Evolutionary conservation across 768 basidiomycete species (phyloP).

Genomic region (Punctularia strigosozonata): DNA sequence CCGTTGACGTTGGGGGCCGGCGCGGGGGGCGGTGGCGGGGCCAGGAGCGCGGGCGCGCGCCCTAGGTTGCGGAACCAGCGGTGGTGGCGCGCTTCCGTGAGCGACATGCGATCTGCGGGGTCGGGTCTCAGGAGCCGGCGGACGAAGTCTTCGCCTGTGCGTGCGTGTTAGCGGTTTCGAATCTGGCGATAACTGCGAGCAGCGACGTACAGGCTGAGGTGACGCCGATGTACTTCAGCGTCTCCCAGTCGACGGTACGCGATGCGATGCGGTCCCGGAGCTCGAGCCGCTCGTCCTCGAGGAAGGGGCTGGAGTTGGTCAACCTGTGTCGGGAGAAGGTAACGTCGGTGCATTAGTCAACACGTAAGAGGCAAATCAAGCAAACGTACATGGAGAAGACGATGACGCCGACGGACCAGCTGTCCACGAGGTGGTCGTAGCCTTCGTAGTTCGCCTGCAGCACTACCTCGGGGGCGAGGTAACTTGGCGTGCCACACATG

Average conservation of each 20-base stretch:
- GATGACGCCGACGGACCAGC: conserved; percentile 94
- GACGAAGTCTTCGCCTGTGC: conserved; percentile 56
- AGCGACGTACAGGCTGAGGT: conserved; percentile 34
- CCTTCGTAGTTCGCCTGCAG: conserved; percentile 49
- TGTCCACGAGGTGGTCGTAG: conserved; percentile 85
- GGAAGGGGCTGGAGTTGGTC: conserved; percentile 68
- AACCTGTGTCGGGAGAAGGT: conserved; percentile 34
- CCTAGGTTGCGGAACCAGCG: conserved; percentile 47
- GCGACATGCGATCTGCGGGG: conserved; percentile 58
- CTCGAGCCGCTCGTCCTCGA: conserved; percentile 51
- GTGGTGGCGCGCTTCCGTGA: conserved; percentile 56
- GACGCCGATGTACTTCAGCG: conserved; percentile 27
- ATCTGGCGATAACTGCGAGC: no score
- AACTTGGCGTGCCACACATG: conserved; percentile 94
- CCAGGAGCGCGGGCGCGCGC: conserved; percentile 1
- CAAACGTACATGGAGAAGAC: conserved; percentile 73
- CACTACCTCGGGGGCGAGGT: conserved; percentile 90
- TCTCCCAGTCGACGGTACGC: conserved; percentile 51
- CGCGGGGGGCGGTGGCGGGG: no score
- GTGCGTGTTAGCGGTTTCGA: no score
- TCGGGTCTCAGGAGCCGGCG: conserved; percentile 48
- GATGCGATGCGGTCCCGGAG: conserved; percentile 48
- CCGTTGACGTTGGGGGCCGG: no score
- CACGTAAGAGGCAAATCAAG: neutral
- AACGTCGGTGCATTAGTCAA: neutral